phyloP scores from a whole-genome alignment of 495 filamentous ascomycete genomes.

The Articulospora tetracladia region DNA sequence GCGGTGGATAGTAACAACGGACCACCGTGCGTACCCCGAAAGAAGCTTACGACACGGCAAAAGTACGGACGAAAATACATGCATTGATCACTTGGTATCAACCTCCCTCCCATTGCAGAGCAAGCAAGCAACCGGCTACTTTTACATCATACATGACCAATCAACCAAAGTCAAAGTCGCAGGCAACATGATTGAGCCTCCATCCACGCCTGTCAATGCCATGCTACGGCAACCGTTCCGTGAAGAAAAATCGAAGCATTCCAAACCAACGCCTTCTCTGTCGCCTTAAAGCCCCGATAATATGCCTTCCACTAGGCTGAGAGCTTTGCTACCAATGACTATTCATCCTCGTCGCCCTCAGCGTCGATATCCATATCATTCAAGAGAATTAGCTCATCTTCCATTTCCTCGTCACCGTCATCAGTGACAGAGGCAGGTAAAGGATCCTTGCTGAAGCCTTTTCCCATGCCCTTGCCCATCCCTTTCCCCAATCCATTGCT shows the following conservation, averaged over 20 bases:
- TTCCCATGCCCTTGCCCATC: constrained; percentile 12
- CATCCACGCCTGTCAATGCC: constrained; percentile 2
- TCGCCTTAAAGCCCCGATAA: neutral
- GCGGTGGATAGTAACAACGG: too few relatives aligned
- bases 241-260: neutral
- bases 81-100: constrained; percentile 12
- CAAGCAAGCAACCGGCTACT: constrained; percentile 2
- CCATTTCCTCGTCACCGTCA: constrained; percentile 18
- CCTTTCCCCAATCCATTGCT: constrained; percentile 24
- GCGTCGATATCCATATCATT: constrained; percentile 22
- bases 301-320: neutral
- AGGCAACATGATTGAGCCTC: neutral
- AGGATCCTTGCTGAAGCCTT: neutral
- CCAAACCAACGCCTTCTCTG: neutral
- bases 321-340: neutral
- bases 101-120: neutral
- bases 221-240: neutral
- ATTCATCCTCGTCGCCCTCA: constrained; percentile 26
- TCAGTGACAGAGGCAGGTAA: constrained; percentile 18
- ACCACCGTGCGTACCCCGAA: too few relatives aligned
- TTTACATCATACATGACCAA: neutral
- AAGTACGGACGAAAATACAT: neutral
- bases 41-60: neutral
- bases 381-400: constrained; percentile 1
- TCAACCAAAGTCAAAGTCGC: neutral